Conservation (phyloP, 2,329 filamentous ascomycete genomes). For the Ophiognomonia clavigignenti-juglandacearum region DNA sequence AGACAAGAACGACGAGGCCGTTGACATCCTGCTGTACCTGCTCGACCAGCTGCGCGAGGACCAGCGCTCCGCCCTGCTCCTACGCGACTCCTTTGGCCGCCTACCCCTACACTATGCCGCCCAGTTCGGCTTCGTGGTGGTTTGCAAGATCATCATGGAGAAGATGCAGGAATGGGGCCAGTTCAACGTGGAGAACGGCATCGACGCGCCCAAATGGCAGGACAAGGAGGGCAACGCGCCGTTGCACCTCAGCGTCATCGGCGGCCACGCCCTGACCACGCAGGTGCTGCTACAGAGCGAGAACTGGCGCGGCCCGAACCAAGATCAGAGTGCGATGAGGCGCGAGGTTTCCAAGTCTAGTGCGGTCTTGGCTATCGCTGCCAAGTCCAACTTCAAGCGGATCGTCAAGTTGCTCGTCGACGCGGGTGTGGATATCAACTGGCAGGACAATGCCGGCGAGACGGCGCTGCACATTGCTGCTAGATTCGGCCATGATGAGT, state of each 20-base stretch:
- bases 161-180: slow-evolving; percentile 86
- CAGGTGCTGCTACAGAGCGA: slow-evolving; percentile 75
- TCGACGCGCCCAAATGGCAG: slow-evolving; percentile 86
- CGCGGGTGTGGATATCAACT: slow-evolving; percentile 88
- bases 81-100: slow-evolving; percentile 73
- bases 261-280: slow-evolving; percentile 83
- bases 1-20: slow-evolving; percentile 66
- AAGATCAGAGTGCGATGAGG: slow-evolving; percentile 59
- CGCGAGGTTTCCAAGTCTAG: slow-evolving; percentile 76
- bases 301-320: slow-evolving; percentile 62
- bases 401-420: slow-evolving; percentile 87
- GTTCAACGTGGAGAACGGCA: slow-evolving; percentile 78
- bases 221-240: slow-evolving; percentile 89
- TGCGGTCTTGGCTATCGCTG: slow-evolving; percentile 80
- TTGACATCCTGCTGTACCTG: slow-evolving; percentile 59
- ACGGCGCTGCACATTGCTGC: slow-evolving; percentile 90
- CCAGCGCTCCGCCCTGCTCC: slow-evolving; percentile 64
- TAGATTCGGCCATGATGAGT: slow-evolving; percentile 78
- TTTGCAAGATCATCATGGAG: slow-evolving; percentile 81
- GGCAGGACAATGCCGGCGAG: slow-evolving; percentile 84
- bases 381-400: slow-evolving; percentile 76
- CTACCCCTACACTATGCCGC: slow-evolving; percentile 90
- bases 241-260: slow-evolving; percentile 86
- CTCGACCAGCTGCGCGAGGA: slow-evolving; percentile 63
- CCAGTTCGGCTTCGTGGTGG: slow-evolving; percentile 88